Evolutionary conservation across 2,329 filamentous ascomycete genomes (phyloP).

Genomic region (Pseudocercospora eumusae): DNA sequence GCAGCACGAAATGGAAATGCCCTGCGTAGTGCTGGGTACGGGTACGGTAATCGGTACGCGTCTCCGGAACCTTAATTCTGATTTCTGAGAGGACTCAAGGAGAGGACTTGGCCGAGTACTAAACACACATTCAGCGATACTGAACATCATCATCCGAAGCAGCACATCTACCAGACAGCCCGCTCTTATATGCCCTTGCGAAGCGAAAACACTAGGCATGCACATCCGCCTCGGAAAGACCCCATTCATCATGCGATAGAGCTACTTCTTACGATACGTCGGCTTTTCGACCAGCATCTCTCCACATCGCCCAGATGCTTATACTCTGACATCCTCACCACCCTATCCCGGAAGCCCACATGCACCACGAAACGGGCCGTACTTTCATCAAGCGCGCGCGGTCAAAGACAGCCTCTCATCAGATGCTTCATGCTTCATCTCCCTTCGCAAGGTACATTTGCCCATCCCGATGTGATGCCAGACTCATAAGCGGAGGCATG

Average conservation of each 20-base stretch:
- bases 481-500: not conserved
- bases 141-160: not conserved
- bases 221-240: not conserved
- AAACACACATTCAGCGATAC: not conserved
- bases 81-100: not conserved
- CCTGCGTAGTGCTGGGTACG: not conserved
- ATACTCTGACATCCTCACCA: conserved; percentile 5
- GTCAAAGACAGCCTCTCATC: not conserved
- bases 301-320: not conserved
- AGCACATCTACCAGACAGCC: too few species aligned
- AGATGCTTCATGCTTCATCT: too few species aligned
- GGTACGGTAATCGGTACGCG: too few species aligned
- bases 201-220: too few species aligned
- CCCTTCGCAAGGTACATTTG: too few species aligned
- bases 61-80: conserved; percentile 3
- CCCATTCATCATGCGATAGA: not conserved
- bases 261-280: conserved; percentile 1
- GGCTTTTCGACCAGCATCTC: conserved; percentile 6
- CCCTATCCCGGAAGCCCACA: not conserved
- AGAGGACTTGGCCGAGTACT: not conserved
- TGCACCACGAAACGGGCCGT: conserved; percentile 8
- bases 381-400: not conserved
- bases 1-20: not conserved
- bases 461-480: too few species aligned
- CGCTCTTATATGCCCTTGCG: too few species aligned